These are phyloP conservation scores for Podila horticola DNA, from an alignment of 192 early-diverging fungal genomes.

Conservation along the genomic window DNA sequence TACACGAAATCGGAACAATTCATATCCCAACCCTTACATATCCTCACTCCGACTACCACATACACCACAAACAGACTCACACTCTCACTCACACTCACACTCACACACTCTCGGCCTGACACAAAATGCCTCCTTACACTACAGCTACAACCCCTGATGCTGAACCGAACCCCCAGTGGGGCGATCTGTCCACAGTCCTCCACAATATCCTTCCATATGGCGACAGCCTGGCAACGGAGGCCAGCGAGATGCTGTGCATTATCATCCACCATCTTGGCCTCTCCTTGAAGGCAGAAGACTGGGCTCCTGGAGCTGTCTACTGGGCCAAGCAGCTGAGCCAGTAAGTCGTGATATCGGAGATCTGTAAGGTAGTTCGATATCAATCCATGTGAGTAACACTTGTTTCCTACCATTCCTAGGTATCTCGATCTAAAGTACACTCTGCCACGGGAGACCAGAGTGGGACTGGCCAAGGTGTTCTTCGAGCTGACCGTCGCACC, in stretches of 20 bases:
- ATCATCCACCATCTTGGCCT: constrained; percentile 36
- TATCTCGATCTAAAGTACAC: constrained; percentile 74
- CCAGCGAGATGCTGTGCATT: constrained; percentile 37
- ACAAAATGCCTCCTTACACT: constrained; percentile 3
- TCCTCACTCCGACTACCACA: too few relatives aligned
- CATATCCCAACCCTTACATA: too few relatives aligned
- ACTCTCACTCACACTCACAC: too few relatives aligned
- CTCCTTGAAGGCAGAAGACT: constrained; percentile 62
- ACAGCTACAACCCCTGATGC: background rate
- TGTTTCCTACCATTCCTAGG: constrained; percentile 34
- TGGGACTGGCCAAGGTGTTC: constrained; percentile 64
- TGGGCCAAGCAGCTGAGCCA: constrained; percentile 69
- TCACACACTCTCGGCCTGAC: too few relatives aligned
- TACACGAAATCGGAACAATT: too few relatives aligned
- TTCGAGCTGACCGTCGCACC: constrained; percentile 73
- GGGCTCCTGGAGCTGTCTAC: constrained; percentile 58
- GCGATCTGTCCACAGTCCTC: constrained; percentile 29
- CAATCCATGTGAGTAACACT: too few relatives aligned
- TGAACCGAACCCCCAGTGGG: constrained; percentile 13
- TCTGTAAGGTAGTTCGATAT: background rate
- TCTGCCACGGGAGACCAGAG: constrained; percentile 65
- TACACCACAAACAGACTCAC: too few relatives aligned
- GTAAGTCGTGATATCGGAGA: constrained; percentile 46
- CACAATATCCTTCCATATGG: constrained; percentile 48
- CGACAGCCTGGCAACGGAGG: constrained; percentile 29